phyloP scores from a whole-genome alignment of 345 rosid genomes.

The Citrus glauca region DNA sequence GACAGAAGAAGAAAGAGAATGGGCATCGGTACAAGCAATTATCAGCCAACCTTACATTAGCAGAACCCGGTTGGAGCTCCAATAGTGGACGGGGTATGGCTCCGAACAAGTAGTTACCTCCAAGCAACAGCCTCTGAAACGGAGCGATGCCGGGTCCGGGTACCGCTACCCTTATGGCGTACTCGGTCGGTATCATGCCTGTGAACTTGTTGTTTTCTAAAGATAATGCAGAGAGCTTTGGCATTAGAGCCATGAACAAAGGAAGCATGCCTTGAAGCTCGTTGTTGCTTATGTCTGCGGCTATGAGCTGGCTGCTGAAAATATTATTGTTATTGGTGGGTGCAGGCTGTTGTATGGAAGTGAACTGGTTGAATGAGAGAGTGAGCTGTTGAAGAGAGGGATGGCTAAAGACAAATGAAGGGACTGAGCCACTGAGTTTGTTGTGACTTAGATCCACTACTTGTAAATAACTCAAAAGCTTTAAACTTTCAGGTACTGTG shows the following conservation, averaged over 20 bases:
- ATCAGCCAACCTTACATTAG: conserved; percentile 50
- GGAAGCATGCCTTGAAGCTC: conserved; percentile 42
- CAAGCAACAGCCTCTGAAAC: conserved; percentile 70
- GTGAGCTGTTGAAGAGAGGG: conserved; percentile 77
- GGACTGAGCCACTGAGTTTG: conserved; percentile 49
- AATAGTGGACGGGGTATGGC: conserved; percentile 62
- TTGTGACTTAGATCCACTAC: conserved; percentile 74
- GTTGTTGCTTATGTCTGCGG: conserved; percentile 50
- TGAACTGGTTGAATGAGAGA: conserved; percentile 64
- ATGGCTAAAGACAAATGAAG: conserved; percentile 50
- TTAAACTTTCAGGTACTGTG: conserved; percentile 43
- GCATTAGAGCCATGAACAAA: conserved; percentile 40
- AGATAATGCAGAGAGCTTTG: conserved; percentile 49
- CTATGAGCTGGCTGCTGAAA: conserved; percentile 47
- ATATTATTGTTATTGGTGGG: conserved; percentile 14
- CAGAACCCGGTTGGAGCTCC: conserved; percentile 55
- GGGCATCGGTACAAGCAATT: conserved; percentile 85
- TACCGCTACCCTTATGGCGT: conserved; percentile 39
- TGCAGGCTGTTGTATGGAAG: conserved; percentile 49
- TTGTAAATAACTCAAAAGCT: conserved; percentile 32
- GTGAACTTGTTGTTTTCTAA: conserved; percentile 46
- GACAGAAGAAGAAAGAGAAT: conserved; percentile 61
- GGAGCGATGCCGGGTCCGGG: conserved; percentile 46
- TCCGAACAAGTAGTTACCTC: conserved; percentile 81
- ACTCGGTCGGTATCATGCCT: conserved; percentile 59